Percentiles rank a stretch among this genome's conserved stretches.
Conservation (phyloP, 768 basidiomycete species). For the Panaeolus papilionaceus region DNA sequence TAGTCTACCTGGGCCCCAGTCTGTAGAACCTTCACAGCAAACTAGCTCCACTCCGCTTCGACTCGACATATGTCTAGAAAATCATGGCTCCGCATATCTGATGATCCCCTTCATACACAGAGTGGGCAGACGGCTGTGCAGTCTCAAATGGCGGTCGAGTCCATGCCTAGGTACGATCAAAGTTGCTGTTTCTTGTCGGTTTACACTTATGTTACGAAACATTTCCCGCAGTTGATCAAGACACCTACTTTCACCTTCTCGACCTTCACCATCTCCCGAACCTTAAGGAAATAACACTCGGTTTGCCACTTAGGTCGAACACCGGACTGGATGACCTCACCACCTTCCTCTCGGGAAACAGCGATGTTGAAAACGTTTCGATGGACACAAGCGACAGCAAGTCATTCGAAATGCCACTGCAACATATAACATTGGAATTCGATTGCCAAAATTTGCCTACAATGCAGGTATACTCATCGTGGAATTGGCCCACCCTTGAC, state of each 20-base stretch:
- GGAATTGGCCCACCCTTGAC: background rate
- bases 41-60: background rate
- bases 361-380: background rate
- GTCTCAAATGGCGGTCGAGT: background rate
- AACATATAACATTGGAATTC: background rate
- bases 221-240: background rate
- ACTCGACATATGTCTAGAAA: background rate
- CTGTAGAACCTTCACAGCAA: background rate
- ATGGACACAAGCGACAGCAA: background rate
- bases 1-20: background rate
- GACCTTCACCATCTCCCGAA: background rate
- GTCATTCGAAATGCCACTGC: background rate
- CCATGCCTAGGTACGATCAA: background rate
- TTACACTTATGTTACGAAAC: too few relatives aligned
- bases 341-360: background rate
- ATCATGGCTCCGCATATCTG: background rate
- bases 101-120: background rate
- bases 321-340: background rate
- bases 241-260: conserved; percentile 5
- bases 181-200: background rate
- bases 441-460: background rate
- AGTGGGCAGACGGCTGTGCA: background rate
- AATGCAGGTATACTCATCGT: background rate
- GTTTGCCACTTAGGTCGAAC: background rate
- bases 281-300: background rate